Base-by-base conservation (phyloP, 2,329 filamentous ascomycete species). In the Ophiocordyceps robertsii region DNA sequence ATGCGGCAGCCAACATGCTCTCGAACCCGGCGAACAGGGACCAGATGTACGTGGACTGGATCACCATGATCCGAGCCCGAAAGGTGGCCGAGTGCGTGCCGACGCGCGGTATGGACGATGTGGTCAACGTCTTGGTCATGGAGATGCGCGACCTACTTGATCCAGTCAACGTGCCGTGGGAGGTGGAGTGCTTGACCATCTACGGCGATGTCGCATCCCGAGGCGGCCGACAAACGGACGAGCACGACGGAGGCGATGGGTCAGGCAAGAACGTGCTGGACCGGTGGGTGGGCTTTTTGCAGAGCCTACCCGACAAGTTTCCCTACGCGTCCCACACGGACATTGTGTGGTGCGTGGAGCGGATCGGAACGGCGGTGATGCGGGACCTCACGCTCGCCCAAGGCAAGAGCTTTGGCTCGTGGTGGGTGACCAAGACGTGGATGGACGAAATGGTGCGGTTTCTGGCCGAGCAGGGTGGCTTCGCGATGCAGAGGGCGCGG, bases 391-490 rank as follows among this genome's bases (percentile, higher is more conserved):
- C 85, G 1, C 79, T 92, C 40, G 72, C 77, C 35, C 80, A 84
- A 49, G 84, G 82, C 16, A 78, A 81, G 56, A 89, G 83, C 55
- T 93, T 90, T 55, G 82, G 84, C n/a, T 81, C 84, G 6, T 93
- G 87, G 87, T 92, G 85, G 85, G 84, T 95, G 44, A 88, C 88
- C 4, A 95, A 95, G 59, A 89, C 90, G 44, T 96, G 90, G 72
- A 76, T 95, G 41, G 89, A 95, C 55, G 90, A 96, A 64, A 93
- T 94, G 85, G 78, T 88, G 40, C 73, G 83, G 44, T 95, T 93
- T 73, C 70, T 95, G 51, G 87, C 86, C 1, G 87, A 93, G 54
- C 81, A 89, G 53, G 90, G 89, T 40, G 90, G 90, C 0, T 95
- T 95, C 56, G 80, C 95, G 67, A 70, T 72, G 49, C 72, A 72